These are phyloP conservation scores for Rhodamnia argentea DNA, from an alignment of 345 rosid genomes.

Conservation along the genomic window DNA sequence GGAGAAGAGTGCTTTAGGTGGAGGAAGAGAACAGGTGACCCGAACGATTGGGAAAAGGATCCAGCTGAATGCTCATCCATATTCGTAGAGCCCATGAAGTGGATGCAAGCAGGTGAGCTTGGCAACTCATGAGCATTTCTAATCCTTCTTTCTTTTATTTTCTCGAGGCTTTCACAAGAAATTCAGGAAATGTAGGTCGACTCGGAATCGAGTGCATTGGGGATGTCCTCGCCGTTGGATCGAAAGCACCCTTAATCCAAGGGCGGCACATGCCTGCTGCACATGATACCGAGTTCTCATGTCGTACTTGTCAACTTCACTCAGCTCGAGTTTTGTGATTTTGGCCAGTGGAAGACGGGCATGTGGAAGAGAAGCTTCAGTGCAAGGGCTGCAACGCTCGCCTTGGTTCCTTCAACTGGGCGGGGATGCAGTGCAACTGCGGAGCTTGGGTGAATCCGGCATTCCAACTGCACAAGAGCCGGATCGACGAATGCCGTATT, in stretches of 20 bases:
- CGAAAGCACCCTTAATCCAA: not conserved
- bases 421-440: slow-evolving; percentile 92
- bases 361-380: slow-evolving; percentile 68
- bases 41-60: slow-evolving; percentile 9
- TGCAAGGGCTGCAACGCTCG: slow-evolving; percentile 78
- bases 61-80: slow-evolving; percentile 59
- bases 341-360: slow-evolving; percentile 61
- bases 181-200: not conserved
- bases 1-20: slow-evolving; percentile 72
- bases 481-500: slow-evolving; percentile 53
- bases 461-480: slow-evolving; percentile 71
- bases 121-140: not conserved
- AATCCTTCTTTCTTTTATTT: not conserved
- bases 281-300: not conserved
- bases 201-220: not conserved
- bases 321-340: not conserved
- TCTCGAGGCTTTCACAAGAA: not conserved
- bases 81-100: slow-evolving; percentile 89
- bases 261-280: not conserved
- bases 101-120: slow-evolving; percentile 68
- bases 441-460: slow-evolving; percentile 96
- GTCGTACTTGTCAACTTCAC: not conserved
- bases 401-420: slow-evolving; percentile 89
- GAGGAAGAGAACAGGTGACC: slow-evolving; percentile 53
- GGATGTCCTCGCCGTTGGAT: not conserved